A percentile compares a stretch with the other conserved stretches of the same genome.
phyloP scores from a whole-genome alignment of 2,329 filamentous ascomycete genomes.

The Graphium sp. region DNA sequence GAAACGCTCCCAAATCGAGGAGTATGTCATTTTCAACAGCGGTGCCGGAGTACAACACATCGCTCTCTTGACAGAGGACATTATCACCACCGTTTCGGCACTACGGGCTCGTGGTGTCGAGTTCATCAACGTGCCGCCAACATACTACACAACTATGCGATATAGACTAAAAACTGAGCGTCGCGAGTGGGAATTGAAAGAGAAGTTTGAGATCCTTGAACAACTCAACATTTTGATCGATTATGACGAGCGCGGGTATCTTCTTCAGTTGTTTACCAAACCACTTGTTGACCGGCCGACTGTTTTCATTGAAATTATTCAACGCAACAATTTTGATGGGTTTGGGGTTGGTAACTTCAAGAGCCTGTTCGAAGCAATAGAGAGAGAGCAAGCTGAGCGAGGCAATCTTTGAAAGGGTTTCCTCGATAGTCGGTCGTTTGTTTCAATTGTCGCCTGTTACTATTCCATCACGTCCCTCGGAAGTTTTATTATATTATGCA shows the following conservation, averaged over 20 bases:
- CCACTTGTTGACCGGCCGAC: constrained; percentile 89
- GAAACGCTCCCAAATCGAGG: constrained; percentile 87
- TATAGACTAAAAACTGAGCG: constrained; percentile 49
- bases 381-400: constrained; percentile 73
- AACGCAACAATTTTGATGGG: constrained; percentile 76
- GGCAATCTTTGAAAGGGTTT: constrained; percentile 52
- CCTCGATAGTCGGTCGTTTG: too few relatives aligned
- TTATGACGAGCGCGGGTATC: constrained; percentile 83
- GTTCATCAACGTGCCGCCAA: constrained; percentile 78
- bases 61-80: constrained; percentile 66
- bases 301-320: constrained; percentile 93
- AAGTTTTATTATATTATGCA: too few relatives aligned
- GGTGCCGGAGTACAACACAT: constrained; percentile 90
- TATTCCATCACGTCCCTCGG: too few relatives aligned
- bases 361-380: constrained; percentile 87
- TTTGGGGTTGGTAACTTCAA: constrained; percentile 96
- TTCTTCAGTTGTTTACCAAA: constrained; percentile 64
- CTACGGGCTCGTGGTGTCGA: constrained; percentile 78
- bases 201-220: constrained; percentile 65
- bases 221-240: constrained; percentile 79
- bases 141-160: constrained; percentile 71
- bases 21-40: constrained; percentile 79
- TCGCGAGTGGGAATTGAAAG: constrained; percentile 47
- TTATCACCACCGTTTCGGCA: constrained; percentile 59
- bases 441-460: too few relatives aligned